phyloP scores from a whole-genome alignment of 1,284 basidiomycete genomes.

The Stygiomarasmius scandens region DNA sequence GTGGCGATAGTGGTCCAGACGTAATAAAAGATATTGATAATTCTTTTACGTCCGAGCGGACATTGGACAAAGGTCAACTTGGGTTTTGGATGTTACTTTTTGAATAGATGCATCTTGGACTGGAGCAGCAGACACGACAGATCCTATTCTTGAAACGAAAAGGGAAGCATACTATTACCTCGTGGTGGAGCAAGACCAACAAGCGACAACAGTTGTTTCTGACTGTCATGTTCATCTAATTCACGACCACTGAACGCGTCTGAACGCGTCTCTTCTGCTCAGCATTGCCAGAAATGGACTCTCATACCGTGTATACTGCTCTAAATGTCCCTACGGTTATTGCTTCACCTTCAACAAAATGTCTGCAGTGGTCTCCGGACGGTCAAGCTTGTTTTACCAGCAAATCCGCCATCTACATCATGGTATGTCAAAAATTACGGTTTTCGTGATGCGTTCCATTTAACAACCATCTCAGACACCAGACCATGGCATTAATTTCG shows the following conservation, averaged over 20 bases:
- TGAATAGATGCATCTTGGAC: too few species aligned
- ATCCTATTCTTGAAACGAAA: too few species aligned
- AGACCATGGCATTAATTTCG: conserved; percentile 66
- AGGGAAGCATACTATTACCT: too few species aligned
- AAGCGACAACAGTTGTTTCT: too few species aligned
- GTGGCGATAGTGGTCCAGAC: too few species aligned
- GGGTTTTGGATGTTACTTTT: too few species aligned
- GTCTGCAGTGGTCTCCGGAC: conserved; percentile 73
- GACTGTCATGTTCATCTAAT: too few species aligned
- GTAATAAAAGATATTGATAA: too few species aligned
- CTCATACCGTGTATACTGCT: conserved; percentile 37
- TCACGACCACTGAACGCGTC: not conserved
- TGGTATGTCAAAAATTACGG: conserved; percentile 44
- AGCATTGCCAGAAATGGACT: not conserved
- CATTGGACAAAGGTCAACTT: too few species aligned
- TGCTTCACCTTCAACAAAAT: conserved; percentile 55
- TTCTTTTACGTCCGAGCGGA: too few species aligned
- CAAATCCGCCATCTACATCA: conserved; percentile 64
- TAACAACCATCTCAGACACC: conserved; percentile 47
- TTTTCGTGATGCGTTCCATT: conserved; percentile 7
- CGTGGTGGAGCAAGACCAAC: too few species aligned
- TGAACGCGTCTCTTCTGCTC: not conserved
- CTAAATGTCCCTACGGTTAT: conserved; percentile 60
- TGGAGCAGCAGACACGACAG: too few species aligned
- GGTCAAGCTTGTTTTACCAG: conserved; percentile 69